Evolutionary conservation across 805 yeast species (phyloP), one percentile per base, ranked within the genome.

Genomic region (Candida vartiovaarae): DNA sequence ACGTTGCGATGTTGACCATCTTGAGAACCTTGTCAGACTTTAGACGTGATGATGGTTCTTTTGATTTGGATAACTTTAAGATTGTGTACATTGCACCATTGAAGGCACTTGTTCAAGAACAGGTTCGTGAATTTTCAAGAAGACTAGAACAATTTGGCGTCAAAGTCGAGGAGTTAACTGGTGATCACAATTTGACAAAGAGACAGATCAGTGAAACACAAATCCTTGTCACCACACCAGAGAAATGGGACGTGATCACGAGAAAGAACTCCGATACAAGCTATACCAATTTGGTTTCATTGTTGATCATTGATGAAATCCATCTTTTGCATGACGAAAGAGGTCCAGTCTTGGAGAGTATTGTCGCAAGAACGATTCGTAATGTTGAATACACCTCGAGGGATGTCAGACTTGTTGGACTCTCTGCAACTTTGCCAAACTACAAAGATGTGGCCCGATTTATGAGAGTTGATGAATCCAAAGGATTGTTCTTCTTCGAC

Each of bases 181-280:
- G 98, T 57, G 99, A 91, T 55, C 76, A 88, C 8, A 78, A 80
- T 41, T 64, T 91, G 46, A 80, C 89, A 2, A 81, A 77, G 53
- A 79, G 76, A 48, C 95, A 91, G 60, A 80, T 91, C 29, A 63
- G 74, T 2, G 80, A 80, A 36, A 84, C 96, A 0, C 96, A 91
- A 54, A 64, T 91, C 5, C 66, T 91, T 39, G 95, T 91, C 1
- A 86, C 96, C 0, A 91, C 99, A 0, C 98, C 98, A 0, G 99
- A 93, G 59, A 91, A 90, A 58, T 91, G 98, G 98, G 98, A 93
- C 65, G 86, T 93, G 23, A 82, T 90, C 11, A 90, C 96, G 1
- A 74, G 99, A 65, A 91, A 91, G 56, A 72, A 74, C 36, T 70
- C 78, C 23, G 91, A 85, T 47, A 68, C 77, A 2, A 75, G 83